These are phyloP conservation scores for Gossypium sturtianum DNA, from an alignment of 345 rosid genomes.

Conservation along the genomic window DNA sequence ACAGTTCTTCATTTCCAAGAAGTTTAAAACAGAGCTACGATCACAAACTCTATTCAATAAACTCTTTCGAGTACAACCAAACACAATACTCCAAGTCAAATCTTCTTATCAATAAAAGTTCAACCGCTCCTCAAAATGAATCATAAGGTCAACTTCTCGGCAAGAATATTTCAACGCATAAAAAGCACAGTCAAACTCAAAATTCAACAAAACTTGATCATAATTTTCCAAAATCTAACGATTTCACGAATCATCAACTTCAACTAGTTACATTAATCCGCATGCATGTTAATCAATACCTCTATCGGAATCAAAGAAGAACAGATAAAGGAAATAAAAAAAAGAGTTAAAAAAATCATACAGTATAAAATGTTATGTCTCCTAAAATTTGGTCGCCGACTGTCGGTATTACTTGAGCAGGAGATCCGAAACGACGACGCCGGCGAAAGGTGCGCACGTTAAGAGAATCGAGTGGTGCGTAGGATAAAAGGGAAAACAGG, in stretches of 20 bases:
- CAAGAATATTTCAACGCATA: neutral
- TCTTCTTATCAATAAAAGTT: neutral
- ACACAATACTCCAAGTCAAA: neutral
- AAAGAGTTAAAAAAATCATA: neutral
- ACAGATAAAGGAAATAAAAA: conserved; percentile 11
- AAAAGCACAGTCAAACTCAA: neutral
- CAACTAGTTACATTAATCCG: neutral
- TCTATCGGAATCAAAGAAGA: neutral
- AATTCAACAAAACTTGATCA: neutral
- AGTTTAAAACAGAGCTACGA: neutral
- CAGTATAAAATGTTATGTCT: neutral
- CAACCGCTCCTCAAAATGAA: neutral
- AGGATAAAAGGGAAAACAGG: conserved; percentile 4
- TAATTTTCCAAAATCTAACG: neutral
- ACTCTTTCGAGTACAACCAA: neutral
- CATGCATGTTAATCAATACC: neutral
- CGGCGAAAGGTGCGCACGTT: conserved; percentile 30
- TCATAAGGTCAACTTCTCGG: neutral
- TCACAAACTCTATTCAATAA: neutral
- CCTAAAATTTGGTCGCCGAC: conserved; percentile 1
- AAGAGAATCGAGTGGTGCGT: conserved; percentile 18
- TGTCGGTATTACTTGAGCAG: neutral
- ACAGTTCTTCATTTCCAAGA: neutral
- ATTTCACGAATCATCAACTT: neutral
- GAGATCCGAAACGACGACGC: conserved; percentile 14